Evolutionary conservation across 2,329 filamentous ascomycete species (phyloP), one percentile per base, ranked within the genome.

Genomic region (Coniochaeta prunicola): DNA sequence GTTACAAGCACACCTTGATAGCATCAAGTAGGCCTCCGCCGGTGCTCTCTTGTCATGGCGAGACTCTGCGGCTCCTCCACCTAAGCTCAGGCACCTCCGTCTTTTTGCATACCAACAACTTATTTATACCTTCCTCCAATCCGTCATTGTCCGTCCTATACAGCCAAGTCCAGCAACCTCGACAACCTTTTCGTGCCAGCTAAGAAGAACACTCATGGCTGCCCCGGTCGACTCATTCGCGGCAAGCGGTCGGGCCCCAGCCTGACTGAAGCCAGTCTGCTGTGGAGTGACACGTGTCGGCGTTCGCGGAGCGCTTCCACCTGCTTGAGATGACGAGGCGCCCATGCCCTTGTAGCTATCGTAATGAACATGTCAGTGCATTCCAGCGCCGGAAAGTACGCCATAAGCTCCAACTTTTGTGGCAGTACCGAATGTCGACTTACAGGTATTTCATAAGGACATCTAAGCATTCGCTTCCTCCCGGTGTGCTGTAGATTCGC

Each of bases 121-220:
- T 13, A 13, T 65, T 79, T 77, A 96, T 67, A 96, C 93, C 67
- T 89, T 94, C 70, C 94, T 87, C 78, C 93, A 90, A 79, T 99
- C 94, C 45, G 91, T 94, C 92, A 99, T 97, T 65, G 91, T 91
- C 67, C 94, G 85, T 63, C 92, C 90, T 75, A 99, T 94, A 73
- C 90, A 91, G 50, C 94, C 94, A 65, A 92, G 80, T 26, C 94
- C 94, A 38, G 92, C 91, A 69, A 97, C 87, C 69, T 99, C 94
- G 4, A 97, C 91, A 62, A 97, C 84, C 83, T 97, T 99, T 80
- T 99, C 94, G 72, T 99, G 94, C 94, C 94, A 99, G 76, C 92
- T 97, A 65, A 99, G 79, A 71, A 99, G 74, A 57, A 99, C 94
- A 71, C 94, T 97, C 94, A 97, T 97, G 58, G 88, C 89, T 59